These are phyloP conservation scores for Suillus lakei DNA, from an alignment of 768 basidiomycete genomes.

Conservation along the genomic window DNA sequence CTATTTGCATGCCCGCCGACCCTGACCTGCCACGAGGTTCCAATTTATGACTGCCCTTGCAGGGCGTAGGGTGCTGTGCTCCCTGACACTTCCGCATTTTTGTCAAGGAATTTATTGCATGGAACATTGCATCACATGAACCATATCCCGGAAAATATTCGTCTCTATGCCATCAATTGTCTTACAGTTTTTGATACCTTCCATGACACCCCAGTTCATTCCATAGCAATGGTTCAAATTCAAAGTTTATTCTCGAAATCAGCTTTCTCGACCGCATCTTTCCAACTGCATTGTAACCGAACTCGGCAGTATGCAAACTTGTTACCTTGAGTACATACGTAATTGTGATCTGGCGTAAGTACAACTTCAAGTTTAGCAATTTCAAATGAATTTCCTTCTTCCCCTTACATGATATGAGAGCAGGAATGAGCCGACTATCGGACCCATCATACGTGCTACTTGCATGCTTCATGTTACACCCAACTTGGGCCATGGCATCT, in stretches of 20 bases:
- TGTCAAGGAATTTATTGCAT: conserved; percentile 12
- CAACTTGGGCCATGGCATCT: not conserved
- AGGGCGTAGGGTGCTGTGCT: conserved; percentile 4
- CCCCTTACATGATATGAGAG: not conserved
- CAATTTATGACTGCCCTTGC: not conserved
- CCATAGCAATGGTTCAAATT: not conserved
- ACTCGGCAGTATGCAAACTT: not conserved
- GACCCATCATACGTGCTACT: not conserved
- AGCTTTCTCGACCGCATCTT: not conserved
- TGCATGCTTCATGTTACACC: not conserved
- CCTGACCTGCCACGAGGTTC: conserved; percentile 3
- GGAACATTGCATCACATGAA: not conserved
- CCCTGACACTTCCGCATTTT: conserved; percentile 21
- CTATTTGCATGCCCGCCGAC: conserved; percentile 1
- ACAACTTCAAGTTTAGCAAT: not conserved
- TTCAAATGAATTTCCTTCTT: not conserved
- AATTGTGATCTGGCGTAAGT: not conserved
- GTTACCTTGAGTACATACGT: not conserved
- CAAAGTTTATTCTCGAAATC: not conserved
- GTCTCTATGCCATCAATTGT: not conserved
- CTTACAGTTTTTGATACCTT: not conserved
- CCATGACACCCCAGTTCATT: not conserved
- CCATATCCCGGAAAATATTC: not conserved
- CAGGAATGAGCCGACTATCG: not conserved
- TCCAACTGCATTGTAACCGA: not conserved